Conservation (phyloP, 2,329 filamentous ascomycete genomes). For the Didymella exigua region DNA sequence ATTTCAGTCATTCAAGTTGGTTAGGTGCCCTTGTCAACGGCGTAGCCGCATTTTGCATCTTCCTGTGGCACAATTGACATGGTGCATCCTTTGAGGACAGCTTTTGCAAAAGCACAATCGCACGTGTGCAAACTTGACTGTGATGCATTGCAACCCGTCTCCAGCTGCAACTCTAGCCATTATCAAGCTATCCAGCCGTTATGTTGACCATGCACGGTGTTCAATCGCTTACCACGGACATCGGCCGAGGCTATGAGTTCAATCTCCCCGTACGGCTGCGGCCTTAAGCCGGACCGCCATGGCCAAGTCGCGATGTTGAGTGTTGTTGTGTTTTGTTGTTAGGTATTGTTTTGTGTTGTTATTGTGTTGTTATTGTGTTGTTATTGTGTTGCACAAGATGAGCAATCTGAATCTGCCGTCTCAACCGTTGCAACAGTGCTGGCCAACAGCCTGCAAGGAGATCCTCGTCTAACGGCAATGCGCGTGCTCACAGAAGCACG, state of each 20-base stretch:
- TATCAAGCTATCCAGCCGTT: not conserved
- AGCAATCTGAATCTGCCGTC: conserved; percentile 5
- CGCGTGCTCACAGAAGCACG: conserved; percentile 17
- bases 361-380: conserved; percentile 1
- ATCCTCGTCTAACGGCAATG: conserved; percentile 13
- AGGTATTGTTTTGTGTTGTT: not conserved
- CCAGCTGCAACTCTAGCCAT: not conserved
- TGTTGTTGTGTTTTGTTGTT: conserved; percentile 8
- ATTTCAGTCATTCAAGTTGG: conserved; percentile 1
- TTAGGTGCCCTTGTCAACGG: conserved; percentile 1
- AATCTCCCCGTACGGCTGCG: conserved; percentile 9
- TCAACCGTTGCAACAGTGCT: conserved; percentile 7
- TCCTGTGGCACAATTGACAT: not conserved
- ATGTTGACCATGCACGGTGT: conserved; percentile 4
- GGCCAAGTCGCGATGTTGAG: conserved; percentile 9
- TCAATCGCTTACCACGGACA: conserved; percentile 8
- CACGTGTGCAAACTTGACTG: not conserved
- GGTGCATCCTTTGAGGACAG: not conserved
- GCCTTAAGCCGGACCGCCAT: conserved; percentile 5
- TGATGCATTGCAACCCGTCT: not conserved
- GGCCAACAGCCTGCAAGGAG: conserved; percentile 21
- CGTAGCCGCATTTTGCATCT: not conserved
- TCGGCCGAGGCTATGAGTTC: conserved; percentile 3
- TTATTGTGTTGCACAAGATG: not conserved
- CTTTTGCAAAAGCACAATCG: not conserved